Evolutionary conservation across 2,329 filamentous ascomycete genomes (phyloP).

Genomic region (Xylariales sp.): DNA sequence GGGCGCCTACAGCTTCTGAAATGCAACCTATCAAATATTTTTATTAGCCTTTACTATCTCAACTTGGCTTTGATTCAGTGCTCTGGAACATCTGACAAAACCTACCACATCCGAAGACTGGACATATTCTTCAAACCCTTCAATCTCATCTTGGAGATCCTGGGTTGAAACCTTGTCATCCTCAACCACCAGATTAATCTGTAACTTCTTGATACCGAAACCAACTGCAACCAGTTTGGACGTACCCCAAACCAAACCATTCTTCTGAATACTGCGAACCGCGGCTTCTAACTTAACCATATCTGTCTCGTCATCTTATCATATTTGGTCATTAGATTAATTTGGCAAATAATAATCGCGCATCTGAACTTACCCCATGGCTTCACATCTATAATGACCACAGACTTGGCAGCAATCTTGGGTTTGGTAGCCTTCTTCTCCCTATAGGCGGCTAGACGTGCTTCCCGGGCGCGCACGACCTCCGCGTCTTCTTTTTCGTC

Average conservation of each 20-base stretch:
- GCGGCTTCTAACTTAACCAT: conserved; percentile 76
- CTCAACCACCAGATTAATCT: conserved; percentile 97
- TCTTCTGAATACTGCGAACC: conserved; percentile 81
- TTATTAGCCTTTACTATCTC: no score
- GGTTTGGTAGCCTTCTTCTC: conserved; percentile 95
- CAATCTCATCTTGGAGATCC: conserved; percentile 82
- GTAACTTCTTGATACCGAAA: conserved; percentile 98
- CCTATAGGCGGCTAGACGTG: conserved; percentile 88
- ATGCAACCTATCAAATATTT: no score
- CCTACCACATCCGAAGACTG: conserved; percentile 87
- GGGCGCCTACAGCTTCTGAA: no score
- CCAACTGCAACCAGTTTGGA: conserved; percentile 86
- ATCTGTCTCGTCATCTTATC: conserved; percentile 83
- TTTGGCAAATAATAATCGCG: neutral
- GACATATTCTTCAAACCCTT: conserved; percentile 85
- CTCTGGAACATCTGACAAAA: no score
- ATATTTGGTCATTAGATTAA: conserved; percentile 8
- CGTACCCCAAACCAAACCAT: conserved; percentile 93
- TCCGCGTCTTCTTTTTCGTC: conserved; percentile 93
- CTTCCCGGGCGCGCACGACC: conserved; percentile 77
- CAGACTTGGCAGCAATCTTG: conserved; percentile 91
- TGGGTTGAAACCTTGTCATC: conserved; percentile 90
- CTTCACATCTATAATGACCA: conserved; percentile 95
- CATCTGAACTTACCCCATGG: conserved; percentile 80
- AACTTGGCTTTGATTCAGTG: no score